phyloP scores from a whole-genome alignment of 495 filamentous ascomycete species.

The Eremomyces bilateralis region DNA sequence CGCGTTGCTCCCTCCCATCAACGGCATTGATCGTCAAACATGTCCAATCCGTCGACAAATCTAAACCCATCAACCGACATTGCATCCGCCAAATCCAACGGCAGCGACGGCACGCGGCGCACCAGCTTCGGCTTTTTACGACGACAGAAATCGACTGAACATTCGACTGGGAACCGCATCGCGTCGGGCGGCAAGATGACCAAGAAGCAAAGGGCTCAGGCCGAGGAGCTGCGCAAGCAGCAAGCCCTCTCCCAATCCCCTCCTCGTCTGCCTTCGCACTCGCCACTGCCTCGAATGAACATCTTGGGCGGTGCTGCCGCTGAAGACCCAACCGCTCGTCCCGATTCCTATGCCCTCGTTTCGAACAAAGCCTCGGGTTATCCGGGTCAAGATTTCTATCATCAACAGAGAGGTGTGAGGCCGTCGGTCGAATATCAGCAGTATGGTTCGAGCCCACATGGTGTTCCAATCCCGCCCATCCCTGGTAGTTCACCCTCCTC shows the following conservation, averaged over 20 bases:
- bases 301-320: conserved; percentile 49
- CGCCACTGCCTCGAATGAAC: conserved; percentile 39
- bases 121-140: conserved; percentile 16
- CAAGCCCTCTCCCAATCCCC: conserved; percentile 45
- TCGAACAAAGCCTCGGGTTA: conserved; percentile 27
- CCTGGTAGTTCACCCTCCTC: conserved; percentile 13
- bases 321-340: conserved; percentile 37
- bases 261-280: conserved; percentile 62
- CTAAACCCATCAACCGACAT: too few relatives aligned
- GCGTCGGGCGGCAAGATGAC: conserved; percentile 36
- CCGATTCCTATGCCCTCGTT: conserved; percentile 42
- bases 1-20: too few relatives aligned
- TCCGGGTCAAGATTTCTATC: conserved; percentile 12
- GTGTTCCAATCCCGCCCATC: conserved; percentile 25
- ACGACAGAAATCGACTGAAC: conserved; percentile 13
- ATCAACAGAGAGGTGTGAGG: background rate
- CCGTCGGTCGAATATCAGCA: background rate
- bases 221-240: conserved; percentile 43
- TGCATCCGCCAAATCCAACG: too few relatives aligned
- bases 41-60: too few relatives aligned
- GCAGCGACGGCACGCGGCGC: conserved; percentile 8
- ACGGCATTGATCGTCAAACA: too few relatives aligned
- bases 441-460: background rate
- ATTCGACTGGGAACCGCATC: conserved; percentile 7
- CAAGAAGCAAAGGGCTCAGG: conserved; percentile 40